Conservation (phyloP, 1,284 basidiomycete species). For the Ganoderma lingzhi region DNA sequence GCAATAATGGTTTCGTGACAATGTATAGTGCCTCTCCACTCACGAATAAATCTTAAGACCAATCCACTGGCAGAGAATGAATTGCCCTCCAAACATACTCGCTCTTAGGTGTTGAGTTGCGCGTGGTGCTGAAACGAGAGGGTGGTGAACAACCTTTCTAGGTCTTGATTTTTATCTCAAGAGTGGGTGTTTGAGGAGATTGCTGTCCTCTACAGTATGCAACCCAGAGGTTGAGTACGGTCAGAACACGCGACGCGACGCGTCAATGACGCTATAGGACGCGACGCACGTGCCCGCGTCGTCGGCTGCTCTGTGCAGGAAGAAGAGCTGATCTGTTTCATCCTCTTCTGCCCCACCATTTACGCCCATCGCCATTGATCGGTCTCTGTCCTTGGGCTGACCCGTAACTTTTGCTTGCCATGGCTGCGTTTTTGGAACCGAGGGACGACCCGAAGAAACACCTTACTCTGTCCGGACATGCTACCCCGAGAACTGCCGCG, state of each 20-base stretch:
- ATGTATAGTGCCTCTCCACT: neutral
- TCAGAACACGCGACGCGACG: constrained; percentile 23
- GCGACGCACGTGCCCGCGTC: constrained; percentile 31
- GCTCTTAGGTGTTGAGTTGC: too few relatives aligned
- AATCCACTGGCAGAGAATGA: too few relatives aligned
- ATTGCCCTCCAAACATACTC: too few relatives aligned
- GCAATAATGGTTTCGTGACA: neutral
- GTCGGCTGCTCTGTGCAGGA: neutral
- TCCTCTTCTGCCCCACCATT: neutral
- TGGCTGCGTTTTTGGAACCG: constrained; percentile 18
- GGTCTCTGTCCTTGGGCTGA: too few relatives aligned
- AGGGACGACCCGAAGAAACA: constrained; percentile 22
- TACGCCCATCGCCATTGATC: constrained; percentile 5
- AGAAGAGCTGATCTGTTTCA: neutral
- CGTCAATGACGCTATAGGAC: constrained; percentile 25
- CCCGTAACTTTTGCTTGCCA: neutral
- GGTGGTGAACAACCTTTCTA: too few relatives aligned
- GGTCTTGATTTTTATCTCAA: too few relatives aligned
- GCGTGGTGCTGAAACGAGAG: too few relatives aligned
- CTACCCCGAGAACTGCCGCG: constrained; percentile 26
- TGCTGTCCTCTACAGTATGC: too few relatives aligned
- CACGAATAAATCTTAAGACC: too few relatives aligned
- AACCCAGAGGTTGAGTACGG: neutral
- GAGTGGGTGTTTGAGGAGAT: too few relatives aligned
- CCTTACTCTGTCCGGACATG: constrained; percentile 24